Conservation (phyloP, 1,284 basidiomycete species). For the Xerocomus amazonicus region DNA sequence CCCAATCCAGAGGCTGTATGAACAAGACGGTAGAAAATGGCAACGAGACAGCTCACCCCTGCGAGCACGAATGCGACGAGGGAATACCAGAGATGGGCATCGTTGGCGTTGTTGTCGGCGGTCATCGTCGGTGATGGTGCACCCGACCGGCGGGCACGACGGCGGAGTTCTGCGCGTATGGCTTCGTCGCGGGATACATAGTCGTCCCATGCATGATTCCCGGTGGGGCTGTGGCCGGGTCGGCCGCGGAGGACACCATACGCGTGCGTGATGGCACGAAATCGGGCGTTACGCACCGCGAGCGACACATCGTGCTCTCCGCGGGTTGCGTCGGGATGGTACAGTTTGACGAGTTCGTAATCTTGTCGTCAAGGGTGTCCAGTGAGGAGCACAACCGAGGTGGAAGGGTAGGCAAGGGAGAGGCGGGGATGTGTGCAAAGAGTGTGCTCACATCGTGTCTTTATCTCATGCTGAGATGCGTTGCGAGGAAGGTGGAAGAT, state of each 20-base stretch:
- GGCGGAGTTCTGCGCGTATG: slow-evolving; percentile 39
- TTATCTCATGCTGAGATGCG: slow-evolving; percentile 45
- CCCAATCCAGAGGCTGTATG: too few species aligned
- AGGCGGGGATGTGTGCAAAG: not conserved
- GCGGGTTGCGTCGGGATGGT: slow-evolving; percentile 47
- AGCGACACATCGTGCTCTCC: slow-evolving; percentile 29
- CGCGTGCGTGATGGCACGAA: slow-evolving; percentile 48
- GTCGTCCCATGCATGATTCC: not conserved
- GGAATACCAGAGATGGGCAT: slow-evolving; percentile 12
- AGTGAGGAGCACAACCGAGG: too few species aligned
- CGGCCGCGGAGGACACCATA: slow-evolving; percentile 39
- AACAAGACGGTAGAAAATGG: not conserved
- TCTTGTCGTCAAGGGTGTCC: slow-evolving; percentile 31
- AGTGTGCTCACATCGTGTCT: slow-evolving; percentile 44
- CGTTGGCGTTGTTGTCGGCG: not conserved
- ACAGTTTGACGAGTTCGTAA: slow-evolving; percentile 50
- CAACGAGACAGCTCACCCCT: slow-evolving; percentile 12
- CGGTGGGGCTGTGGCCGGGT: not conserved
- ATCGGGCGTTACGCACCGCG: slow-evolving; percentile 41
- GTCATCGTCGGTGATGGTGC: not conserved
- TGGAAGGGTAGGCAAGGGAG: too few species aligned
- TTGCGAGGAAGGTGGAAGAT: slow-evolving; percentile 49
- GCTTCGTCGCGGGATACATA: slow-evolving; percentile 27
- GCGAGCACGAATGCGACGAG: slow-evolving; percentile 14
- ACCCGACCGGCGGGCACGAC: slow-evolving; percentile 27